phyloP scores from a whole-genome alignment of 768 basidiomycete genomes.

The Tubosaeta sp. region DNA sequence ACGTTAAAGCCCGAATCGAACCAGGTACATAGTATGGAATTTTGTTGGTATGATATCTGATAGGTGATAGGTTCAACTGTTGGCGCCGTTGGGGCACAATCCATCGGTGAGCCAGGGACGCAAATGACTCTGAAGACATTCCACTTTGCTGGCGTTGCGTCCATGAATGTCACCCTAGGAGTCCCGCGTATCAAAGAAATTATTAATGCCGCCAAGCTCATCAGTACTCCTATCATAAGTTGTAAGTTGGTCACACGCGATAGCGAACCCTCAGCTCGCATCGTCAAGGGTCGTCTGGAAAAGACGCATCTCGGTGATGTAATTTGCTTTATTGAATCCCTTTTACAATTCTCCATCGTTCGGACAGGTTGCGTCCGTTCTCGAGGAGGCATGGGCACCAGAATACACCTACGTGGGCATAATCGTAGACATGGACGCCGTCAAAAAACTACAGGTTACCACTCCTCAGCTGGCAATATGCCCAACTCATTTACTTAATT shows the following conservation, averaged over 20 bases:
- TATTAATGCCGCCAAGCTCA: slow-evolving; percentile 96
- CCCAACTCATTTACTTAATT: background rate
- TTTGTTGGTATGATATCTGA: background rate
- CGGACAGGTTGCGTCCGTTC: slow-evolving; percentile 75
- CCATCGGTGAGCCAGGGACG: slow-evolving; percentile 98
- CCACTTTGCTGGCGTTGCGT: slow-evolving; percentile 99
- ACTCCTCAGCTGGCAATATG: background rate
- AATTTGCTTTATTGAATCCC: slow-evolving; percentile 19
- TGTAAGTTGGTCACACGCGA: slow-evolving; percentile 83
- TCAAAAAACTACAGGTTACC: slow-evolving; percentile 79
- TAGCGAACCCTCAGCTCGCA: slow-evolving; percentile 92
- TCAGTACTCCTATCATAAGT: slow-evolving; percentile 98
- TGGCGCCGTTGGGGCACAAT: slow-evolving; percentile 97
- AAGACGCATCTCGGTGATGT: slow-evolving; percentile 95
- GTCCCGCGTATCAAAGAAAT: slow-evolving; percentile 99
- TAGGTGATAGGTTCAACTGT: slow-evolving; percentile 78
- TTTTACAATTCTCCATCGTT: background rate
- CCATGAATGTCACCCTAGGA: slow-evolving; percentile 99
- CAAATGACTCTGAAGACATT: slow-evolving; percentile 99
- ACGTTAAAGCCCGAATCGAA: slow-evolving; percentile 94
- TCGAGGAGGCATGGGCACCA: slow-evolving; percentile 95
- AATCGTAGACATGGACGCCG: slow-evolving; percentile 83
- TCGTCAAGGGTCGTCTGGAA: slow-evolving; percentile 94
- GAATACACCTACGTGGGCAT: slow-evolving; percentile 92
- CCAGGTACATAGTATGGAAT: slow-evolving; percentile 52